Percentiles rank a stretch among this genome's conserved stretches.
Evolutionary conservation across 1,139 yeast genomes (phyloP).

Genomic region (Scheffersomyces insectosa): DNA sequence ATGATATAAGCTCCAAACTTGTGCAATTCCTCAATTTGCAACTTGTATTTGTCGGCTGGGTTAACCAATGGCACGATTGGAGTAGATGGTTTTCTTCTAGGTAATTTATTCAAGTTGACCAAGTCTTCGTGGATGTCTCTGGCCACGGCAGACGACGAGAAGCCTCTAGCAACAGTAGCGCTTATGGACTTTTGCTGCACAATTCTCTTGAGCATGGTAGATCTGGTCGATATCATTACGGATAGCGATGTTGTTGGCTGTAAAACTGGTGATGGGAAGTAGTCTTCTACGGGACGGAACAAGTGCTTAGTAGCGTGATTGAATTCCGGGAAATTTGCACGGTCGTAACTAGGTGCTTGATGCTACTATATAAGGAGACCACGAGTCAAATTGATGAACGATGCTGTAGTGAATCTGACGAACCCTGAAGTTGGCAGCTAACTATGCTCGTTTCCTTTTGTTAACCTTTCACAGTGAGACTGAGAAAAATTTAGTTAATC

Average conservation of each 20-base stretch:
- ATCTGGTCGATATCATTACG: constrained; percentile 2
- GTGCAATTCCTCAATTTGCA: constrained; percentile 72
- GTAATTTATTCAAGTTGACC: constrained; percentile 37
- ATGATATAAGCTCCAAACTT: constrained; percentile 80
- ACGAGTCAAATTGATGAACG: too few species aligned
- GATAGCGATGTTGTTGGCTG: background rate
- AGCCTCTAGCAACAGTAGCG: constrained; percentile 4
- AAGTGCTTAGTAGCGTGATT: too few species aligned
- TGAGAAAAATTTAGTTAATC: constrained; percentile 4
- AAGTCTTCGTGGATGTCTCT: constrained; percentile 26
- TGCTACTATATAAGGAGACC: too few species aligned
- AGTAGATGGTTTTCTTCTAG: constrained; percentile 38
- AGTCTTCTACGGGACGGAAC: too few species aligned
- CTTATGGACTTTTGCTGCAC: background rate
- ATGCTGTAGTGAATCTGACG: too few species aligned
- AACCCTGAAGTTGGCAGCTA: too few species aligned
- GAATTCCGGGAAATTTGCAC: too few species aligned
- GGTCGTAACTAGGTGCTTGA: too few species aligned
- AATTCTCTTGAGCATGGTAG: constrained; percentile 1
- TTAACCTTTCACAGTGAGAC: too few species aligned
- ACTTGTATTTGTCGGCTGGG: constrained; percentile 76
- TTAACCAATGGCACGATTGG: constrained; percentile 62
- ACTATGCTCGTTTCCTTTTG: too few species aligned
- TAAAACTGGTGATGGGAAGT: too few species aligned
- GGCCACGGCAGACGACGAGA: constrained; percentile 2